phyloP scores from a whole-genome alignment of 2,329 filamentous ascomycete species.

The Botrytis fabae region DNA sequence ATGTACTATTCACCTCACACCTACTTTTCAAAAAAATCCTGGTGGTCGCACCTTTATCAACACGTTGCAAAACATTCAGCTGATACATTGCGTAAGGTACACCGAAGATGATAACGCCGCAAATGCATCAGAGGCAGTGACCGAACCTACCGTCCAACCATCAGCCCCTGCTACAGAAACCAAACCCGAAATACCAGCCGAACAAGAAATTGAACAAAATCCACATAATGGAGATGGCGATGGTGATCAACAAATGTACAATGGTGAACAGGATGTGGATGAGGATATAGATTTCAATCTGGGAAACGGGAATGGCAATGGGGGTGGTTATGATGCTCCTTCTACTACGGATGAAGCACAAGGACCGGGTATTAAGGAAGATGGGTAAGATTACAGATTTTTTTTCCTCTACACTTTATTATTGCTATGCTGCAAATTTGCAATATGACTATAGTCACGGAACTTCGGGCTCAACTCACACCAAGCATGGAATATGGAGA shows the following conservation, averaged over 20 bases:
- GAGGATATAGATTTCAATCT: slow-evolving; percentile 62
- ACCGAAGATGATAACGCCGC: slow-evolving; percentile 63
- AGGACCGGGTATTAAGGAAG: slow-evolving; percentile 79
- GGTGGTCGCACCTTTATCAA: not conserved
- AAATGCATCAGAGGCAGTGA: slow-evolving; percentile 41
- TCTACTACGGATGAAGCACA: slow-evolving; percentile 42
- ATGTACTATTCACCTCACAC: slow-evolving; percentile 45
- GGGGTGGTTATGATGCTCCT: slow-evolving; percentile 32
- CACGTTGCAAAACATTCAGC: slow-evolving; percentile 5
- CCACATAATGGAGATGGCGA: slow-evolving; percentile 44
- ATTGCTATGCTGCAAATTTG: slow-evolving; percentile 25
- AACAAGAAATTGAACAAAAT: slow-evolving; percentile 32
- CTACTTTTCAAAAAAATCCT: not conserved
- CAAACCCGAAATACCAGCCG: slow-evolving; percentile 32
- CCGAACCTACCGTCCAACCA: slow-evolving; percentile 34
- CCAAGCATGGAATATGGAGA: not conserved
- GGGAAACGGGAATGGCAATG: slow-evolving; percentile 46
- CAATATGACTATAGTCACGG: slow-evolving; percentile 27
- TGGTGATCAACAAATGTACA: slow-evolving; percentile 45
- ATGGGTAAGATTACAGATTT: slow-evolving; percentile 69
- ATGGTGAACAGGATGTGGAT: slow-evolving; percentile 52
- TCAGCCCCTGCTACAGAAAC: slow-evolving; percentile 32
- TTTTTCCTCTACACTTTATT: slow-evolving; percentile 32
- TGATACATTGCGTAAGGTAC: slow-evolving; percentile 51
- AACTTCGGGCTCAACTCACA: slow-evolving; percentile 4